phyloP scores from a whole-genome alignment of 805 yeast species.

The Myxozyma kluyveri region DNA sequence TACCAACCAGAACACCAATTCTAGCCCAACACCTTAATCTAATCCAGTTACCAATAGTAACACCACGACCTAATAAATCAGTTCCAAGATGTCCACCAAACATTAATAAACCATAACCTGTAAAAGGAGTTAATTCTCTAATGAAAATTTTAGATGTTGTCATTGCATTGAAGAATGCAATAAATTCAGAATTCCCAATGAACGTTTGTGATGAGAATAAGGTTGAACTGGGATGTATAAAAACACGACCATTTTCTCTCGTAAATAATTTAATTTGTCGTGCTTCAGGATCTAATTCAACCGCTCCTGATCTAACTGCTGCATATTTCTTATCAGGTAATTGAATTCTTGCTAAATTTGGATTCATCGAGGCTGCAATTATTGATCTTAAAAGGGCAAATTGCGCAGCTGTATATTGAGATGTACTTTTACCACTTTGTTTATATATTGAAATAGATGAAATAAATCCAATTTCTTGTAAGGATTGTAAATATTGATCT shows the following conservation, averaged over 20 bases:
- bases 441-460: conserved; percentile 56
- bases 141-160: conserved; percentile 67
- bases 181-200: conserved; percentile 44
- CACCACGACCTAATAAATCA: conserved; percentile 66
- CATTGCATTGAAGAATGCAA: conserved; percentile 58
- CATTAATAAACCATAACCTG: conserved; percentile 66
- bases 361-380: conserved; percentile 77
- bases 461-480: conserved; percentile 75
- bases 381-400: conserved; percentile 58
- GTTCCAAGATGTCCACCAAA: conserved; percentile 69
- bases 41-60: conserved; percentile 83
- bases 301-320: conserved; percentile 70
- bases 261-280: conserved; percentile 69
- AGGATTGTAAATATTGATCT: conserved; percentile 63
- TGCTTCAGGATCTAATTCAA: conserved; percentile 84
- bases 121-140: conserved; percentile 76
- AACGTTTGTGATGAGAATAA: conserved; percentile 53
- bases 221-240: conserved; percentile 82
- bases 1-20: conserved; percentile 79
- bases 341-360: conserved; percentile 77
- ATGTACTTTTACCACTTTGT: not conserved
- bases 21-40: conserved; percentile 92
- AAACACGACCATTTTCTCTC: conserved; percentile 56
- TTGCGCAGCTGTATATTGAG: conserved; percentile 8
- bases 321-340: conserved; percentile 76